Conservation (phyloP, 495 filamentous ascomycete species). For the Rhizodiscina lignyota region DNA sequence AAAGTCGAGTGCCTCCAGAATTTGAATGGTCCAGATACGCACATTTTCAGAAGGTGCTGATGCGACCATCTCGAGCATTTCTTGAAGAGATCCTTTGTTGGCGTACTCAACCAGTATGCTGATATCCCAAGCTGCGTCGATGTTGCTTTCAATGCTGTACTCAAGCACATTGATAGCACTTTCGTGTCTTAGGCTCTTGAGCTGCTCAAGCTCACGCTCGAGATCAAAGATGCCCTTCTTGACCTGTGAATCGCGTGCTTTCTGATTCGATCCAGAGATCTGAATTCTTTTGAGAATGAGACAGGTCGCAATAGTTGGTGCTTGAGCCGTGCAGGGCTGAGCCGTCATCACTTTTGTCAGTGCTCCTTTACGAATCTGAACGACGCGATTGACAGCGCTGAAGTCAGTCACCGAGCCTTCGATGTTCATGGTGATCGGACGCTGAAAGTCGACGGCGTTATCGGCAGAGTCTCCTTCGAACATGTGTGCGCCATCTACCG, state of each 20-base stretch:
- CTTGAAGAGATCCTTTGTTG: conserved; percentile 65
- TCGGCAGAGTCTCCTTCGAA: conserved; percentile 9
- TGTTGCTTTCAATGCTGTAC: conserved; percentile 47
- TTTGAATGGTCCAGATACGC: conserved; percentile 70
- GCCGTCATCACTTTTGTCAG: conserved; percentile 15
- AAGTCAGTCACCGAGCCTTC: too few relatives aligned
- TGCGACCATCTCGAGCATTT: conserved; percentile 62
- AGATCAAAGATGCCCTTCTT: conserved; percentile 53
- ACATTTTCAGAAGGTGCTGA: conserved; percentile 54
- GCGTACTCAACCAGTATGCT: conserved; percentile 61
- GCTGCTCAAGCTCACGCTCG: conserved; percentile 49
- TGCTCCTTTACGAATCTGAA: conserved; percentile 8
- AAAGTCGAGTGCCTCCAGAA: conserved; percentile 81
- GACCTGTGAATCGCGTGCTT: too few relatives aligned
- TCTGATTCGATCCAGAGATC: conserved; percentile 38
- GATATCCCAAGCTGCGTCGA: conserved; percentile 48
- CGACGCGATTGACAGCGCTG: too few relatives aligned
- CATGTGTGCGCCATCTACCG: conserved; percentile 40
- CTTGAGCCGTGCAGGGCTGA: conserved; percentile 17
- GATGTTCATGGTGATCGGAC: too few relatives aligned
- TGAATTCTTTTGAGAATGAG: conserved; percentile 56
- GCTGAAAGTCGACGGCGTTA: too few relatives aligned
- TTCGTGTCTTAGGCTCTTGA: conserved; percentile 60
- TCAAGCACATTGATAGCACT: conserved; percentile 57
- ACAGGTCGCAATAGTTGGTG: conserved; percentile 19